Evolutionary conservation across 2,329 filamentous ascomycete species (phyloP).

Genomic region (Talaromyces albobiverticillius): DNA sequence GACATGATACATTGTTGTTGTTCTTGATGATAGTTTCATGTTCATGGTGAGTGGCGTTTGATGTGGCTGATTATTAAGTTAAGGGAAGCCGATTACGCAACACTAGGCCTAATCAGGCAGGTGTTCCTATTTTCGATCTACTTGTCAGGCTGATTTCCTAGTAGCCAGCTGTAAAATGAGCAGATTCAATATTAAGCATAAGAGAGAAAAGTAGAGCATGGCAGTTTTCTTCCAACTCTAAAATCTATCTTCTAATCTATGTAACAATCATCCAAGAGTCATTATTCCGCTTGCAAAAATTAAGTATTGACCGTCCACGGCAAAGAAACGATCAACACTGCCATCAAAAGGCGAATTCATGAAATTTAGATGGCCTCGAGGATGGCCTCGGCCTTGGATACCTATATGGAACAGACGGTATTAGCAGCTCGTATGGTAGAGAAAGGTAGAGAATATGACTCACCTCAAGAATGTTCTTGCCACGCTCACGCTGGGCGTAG

Average conservation of each 20-base stretch:
- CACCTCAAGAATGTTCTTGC: slow-evolving; percentile 41
- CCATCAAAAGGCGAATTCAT: neutral
- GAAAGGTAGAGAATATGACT: neutral
- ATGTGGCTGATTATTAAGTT: neutral
- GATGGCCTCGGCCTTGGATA: slow-evolving; percentile 38
- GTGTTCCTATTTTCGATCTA: neutral
- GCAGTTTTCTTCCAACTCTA: neutral
- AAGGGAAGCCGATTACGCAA: neutral
- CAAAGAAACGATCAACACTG: neutral
- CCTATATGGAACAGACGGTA: slow-evolving; percentile 21
- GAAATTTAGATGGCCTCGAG: slow-evolving; percentile 35
- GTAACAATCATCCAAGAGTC: neutral
- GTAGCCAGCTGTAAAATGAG: too few species aligned
- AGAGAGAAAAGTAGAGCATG: neutral
- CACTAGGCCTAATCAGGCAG: neutral
- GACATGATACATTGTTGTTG: slow-evolving; percentile 5
- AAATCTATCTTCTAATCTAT: neutral
- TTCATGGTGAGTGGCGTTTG: neutral
- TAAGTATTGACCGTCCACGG: neutral
- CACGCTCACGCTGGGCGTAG: slow-evolving; percentile 73
- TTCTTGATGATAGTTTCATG: neutral
- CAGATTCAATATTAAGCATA: too few species aligned
- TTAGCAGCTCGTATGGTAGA: neutral
- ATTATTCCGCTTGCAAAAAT: neutral
- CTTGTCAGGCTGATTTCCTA: too few species aligned